Conservation (phyloP, 495 filamentous ascomycete species). For the Hypoxylon subgilvum region DNA sequence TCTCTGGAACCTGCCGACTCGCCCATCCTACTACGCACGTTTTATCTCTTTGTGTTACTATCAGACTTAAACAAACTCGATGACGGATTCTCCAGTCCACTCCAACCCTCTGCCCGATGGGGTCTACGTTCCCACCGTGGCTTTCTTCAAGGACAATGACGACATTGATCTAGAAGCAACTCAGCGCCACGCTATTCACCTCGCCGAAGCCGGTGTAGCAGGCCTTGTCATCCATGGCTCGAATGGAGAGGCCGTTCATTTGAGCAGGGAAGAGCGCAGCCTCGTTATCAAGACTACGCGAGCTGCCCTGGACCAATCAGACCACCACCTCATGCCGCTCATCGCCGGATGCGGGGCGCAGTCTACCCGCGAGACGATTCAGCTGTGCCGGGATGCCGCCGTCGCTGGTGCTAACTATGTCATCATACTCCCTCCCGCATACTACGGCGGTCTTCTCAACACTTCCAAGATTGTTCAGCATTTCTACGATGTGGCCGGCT, state of each 20-base stretch:
- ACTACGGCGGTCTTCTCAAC: conserved; percentile 76
- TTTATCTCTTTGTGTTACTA: background rate
- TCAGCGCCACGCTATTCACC: conserved; percentile 72
- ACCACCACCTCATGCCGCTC: conserved; percentile 70
- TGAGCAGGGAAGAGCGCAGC: conserved; percentile 72
- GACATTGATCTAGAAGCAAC: conserved; percentile 71
- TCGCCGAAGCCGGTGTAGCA: conserved; percentile 71
- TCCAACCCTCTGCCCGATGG: conserved; percentile 51
- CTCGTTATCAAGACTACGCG: conserved; percentile 76
- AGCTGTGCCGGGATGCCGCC: conserved; percentile 76
- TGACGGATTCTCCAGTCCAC: conserved; percentile 30
- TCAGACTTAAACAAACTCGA: conserved; percentile 15
- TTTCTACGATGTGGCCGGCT: conserved; percentile 73
- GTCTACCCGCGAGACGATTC: conserved; percentile 84
- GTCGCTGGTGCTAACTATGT: conserved; percentile 81
- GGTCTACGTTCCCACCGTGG: conserved; percentile 72
- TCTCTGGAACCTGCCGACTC: background rate
- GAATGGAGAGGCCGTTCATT: conserved; percentile 87
- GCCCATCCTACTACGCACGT: background rate
- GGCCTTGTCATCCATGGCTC: conserved; percentile 82
- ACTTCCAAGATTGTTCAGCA: conserved; percentile 71
- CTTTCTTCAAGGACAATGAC: conserved; percentile 66
- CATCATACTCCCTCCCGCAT: conserved; percentile 82
- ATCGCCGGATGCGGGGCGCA: conserved; percentile 86
- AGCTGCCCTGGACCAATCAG: conserved; percentile 69